Base-by-base conservation (phyloP, 1,284 basidiomycete species). In the Stygiomarasmius scandens region DNA sequence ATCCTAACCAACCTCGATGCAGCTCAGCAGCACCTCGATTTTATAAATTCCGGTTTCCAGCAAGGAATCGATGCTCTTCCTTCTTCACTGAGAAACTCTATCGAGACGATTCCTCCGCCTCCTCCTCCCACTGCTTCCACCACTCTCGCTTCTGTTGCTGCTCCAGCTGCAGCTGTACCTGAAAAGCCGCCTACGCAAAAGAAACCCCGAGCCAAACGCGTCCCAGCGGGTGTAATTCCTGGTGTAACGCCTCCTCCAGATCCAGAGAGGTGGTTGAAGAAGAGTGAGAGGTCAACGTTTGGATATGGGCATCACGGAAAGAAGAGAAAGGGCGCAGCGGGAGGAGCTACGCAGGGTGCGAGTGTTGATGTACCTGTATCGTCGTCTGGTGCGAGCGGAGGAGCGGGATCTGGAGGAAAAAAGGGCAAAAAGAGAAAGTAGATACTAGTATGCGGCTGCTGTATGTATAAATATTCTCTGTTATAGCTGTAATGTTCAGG, bases 1-100 rank as follows among this genome's bases (percentile, higher is more conserved):
- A 87, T 95, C 66, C 77, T 90, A 50, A 92, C 85, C 58, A 95
- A 95, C 72, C 83, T 94, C 56, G 78, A 84, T 48, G 91, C 93
- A 1, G 82, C 92, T 0, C 85, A 92, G 67, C 79, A 81, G 58
- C 90, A 94, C 69, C 82, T 92, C 57, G 88, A 92, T 66, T 95
- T 95, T 74, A 82, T 93, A 69, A 83, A 81, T 63, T 79, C 83
- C 41, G 85, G 82, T 41, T 94, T 85, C 75, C 77, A 87, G 43
- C 82, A 78, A 53, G 78, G 84, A 19, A 78, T 93, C 20, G 84
- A 85, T 65, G 67, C 75, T 19, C 74, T 92, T 22, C 83, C 86
- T 3, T 63, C 78, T 19, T 69, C 81, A 5, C 63, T 84, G 43
- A 76, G 77, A 19, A 76, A 75, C 49, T 71, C 74, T n/a, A 76